A percentile compares a stretch with the other conserved stretches of the same genome.
phyloP scores from a whole-genome alignment of 495 filamentous ascomycete genomes.

The Neurospora sp. region DNA sequence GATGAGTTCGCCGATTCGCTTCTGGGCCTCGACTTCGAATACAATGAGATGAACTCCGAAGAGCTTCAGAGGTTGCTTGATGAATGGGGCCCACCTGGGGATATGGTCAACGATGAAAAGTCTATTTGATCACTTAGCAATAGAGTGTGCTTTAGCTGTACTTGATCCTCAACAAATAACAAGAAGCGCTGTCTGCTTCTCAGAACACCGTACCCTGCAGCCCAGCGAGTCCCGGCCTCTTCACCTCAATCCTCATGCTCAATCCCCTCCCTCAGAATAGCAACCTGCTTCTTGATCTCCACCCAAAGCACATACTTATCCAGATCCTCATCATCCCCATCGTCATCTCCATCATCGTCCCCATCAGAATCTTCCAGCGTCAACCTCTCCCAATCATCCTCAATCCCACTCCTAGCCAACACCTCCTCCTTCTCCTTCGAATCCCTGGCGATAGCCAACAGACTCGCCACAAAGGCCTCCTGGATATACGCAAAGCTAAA shows the following conservation, averaged over 20 bases:
- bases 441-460: slow-evolving; percentile 40
- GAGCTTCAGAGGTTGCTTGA: too few species aligned
- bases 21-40: too few species aligned
- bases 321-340: slow-evolving; percentile 26
- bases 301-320: slow-evolving; percentile 41
- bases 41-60: too few species aligned
- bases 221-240: neutral
- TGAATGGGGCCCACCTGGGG: too few species aligned
- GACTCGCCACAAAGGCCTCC: slow-evolving; percentile 51
- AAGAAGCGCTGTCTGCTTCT: too few species aligned
- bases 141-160: too few species aligned
- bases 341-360: slow-evolving; percentile 9
- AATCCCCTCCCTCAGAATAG: slow-evolving; percentile 46
- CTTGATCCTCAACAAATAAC: too few species aligned
- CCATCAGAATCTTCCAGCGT: neutral
- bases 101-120: too few species aligned
- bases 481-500: slow-evolving; percentile 61
- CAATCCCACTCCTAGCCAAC: neutral
- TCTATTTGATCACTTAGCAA: too few species aligned
- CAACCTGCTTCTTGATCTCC: slow-evolving; percentile 48
- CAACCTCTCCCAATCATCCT: slow-evolving; percentile 13
- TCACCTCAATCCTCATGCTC: slow-evolving; percentile 15
- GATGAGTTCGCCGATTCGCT: neutral
- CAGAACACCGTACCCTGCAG: too few species aligned
- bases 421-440: slow-evolving; percentile 3